Evolutionary conservation across 805 yeast species (phyloP).

Genomic region (Metschnikowia noctiluminum): DNA sequence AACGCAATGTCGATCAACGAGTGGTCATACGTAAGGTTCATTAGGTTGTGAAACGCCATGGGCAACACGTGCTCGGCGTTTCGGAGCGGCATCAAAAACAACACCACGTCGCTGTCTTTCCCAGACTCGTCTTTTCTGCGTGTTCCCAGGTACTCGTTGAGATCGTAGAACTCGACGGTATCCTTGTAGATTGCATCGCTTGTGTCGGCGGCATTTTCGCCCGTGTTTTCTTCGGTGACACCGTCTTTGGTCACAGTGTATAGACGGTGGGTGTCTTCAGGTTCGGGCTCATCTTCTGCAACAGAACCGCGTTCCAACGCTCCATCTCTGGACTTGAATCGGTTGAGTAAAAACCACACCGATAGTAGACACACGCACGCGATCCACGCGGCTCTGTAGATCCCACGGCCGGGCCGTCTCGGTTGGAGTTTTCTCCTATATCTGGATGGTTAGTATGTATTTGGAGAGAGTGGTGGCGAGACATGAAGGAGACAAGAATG

Average conservation of each 20-base stretch:
- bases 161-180: conserved; percentile 59
- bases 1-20: conserved; percentile 78
- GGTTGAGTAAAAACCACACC: conserved; percentile 5
- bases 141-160: conserved; percentile 52
- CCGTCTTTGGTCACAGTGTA: conserved; percentile 34
- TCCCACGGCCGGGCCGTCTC: conserved; percentile 11
- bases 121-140: conserved; percentile 11
- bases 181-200: conserved; percentile 30
- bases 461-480: too few species aligned
- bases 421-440: conserved; percentile 12
- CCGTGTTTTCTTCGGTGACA: conserved; percentile 14
- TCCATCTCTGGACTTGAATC: not conserved
- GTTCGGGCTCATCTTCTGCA: not conserved
- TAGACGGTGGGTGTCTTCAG: conserved; percentile 19
- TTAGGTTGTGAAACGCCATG: conserved; percentile 82
- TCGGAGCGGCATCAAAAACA: conserved; percentile 85
- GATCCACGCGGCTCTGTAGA: conserved; percentile 6
- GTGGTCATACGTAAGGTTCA: conserved; percentile 81
- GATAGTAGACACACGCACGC: conserved; percentile 12
- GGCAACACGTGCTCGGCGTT: conserved; percentile 90
- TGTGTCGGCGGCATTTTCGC: conserved; percentile 24
- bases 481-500: too few species aligned
- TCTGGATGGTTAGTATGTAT: conserved; percentile 7
- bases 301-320: not conserved
- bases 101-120: conserved; percentile 53